Conservation (phyloP, 768 basidiomycete genomes). For the Leucocoprinus birnbaumii region DNA sequence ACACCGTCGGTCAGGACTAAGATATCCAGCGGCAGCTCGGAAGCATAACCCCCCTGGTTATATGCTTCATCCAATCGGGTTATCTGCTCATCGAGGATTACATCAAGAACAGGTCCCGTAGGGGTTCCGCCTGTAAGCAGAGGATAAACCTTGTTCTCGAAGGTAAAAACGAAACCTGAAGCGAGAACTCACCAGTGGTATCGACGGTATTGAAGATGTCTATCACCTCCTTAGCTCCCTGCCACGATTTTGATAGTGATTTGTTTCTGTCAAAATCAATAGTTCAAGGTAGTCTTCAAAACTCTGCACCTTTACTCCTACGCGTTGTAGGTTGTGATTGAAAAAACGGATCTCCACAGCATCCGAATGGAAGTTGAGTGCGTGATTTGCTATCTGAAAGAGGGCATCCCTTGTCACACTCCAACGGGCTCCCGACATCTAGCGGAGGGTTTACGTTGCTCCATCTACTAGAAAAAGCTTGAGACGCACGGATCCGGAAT, state of each 20-base stretch:
- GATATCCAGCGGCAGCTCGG: conserved; percentile 27
- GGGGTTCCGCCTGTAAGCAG: conserved; percentile 23
- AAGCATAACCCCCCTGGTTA: conserved; percentile 15
- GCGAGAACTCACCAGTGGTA: conserved; percentile 15
- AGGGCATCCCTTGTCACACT: conserved; percentile 23
- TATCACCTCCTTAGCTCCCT: conserved; percentile 20
- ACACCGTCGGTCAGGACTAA: conserved; percentile 31
- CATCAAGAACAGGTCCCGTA: conserved; percentile 23
- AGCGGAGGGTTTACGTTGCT: not conserved
- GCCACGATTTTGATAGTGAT: not conserved
- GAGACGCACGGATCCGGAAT: conserved; percentile 25
- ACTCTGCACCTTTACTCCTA: conserved; percentile 6
- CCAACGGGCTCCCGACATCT: conserved; percentile 23
- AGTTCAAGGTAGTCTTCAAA: no score
- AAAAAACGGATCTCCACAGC: conserved; percentile 26
- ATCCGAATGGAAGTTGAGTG: conserved; percentile 21
- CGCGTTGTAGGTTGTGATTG: conserved; percentile 14
- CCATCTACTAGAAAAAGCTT: not conserved
- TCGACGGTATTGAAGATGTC: conserved; percentile 19
- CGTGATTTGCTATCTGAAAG: conserved; percentile 25
- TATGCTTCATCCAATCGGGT: conserved; percentile 18
- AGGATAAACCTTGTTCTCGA: no score
- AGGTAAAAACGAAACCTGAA: not conserved
- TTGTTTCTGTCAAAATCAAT: not conserved
- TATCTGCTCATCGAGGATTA: conserved; percentile 16